A percentile compares a stretch with the other conserved stretches of the same genome.
phyloP scores from a whole-genome alignment of 805 yeast genomes.

The Saccharomycopsis schoenii region DNA sequence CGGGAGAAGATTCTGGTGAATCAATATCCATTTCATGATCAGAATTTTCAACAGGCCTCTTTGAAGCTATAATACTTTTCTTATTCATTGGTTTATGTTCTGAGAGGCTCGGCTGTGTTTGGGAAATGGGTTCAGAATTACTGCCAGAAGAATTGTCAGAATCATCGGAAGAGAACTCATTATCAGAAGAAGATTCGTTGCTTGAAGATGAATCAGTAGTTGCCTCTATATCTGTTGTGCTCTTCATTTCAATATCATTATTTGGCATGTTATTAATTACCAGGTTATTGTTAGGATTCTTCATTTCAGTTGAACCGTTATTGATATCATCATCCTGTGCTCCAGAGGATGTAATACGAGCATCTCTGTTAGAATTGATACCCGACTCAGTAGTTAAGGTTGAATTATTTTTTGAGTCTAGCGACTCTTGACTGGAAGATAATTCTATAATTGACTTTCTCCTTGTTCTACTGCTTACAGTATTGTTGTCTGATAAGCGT shows the following conservation, averaged over 20 bases:
- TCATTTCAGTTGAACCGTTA: background rate
- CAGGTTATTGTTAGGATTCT: background rate
- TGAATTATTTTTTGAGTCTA: too few relatives aligned
- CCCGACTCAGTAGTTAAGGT: too few relatives aligned
- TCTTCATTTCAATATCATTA: conserved; percentile 2
- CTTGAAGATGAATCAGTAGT: background rate
- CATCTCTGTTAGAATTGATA: too few relatives aligned
- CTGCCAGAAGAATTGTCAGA: background rate
- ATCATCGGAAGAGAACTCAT: background rate
- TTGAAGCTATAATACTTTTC: background rate
- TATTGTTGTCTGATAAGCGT: background rate
- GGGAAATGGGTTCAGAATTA: background rate
- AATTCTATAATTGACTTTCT: background rate
- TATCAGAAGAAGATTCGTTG: background rate
- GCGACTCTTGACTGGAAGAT: background rate
- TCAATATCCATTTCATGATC: background rate
- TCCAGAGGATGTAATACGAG: too few relatives aligned
- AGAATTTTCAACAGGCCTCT: background rate
- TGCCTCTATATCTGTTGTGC: background rate
- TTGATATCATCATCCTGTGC: background rate
- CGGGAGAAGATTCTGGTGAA: background rate
- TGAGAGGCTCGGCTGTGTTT: background rate
- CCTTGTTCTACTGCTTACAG: background rate
- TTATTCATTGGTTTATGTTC: background rate
- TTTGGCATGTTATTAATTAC: background rate